These are phyloP conservation scores for Blastocystis sp. DNA, from an alignment of 352 stramenopile species.

Conservation along the genomic window DNA sequence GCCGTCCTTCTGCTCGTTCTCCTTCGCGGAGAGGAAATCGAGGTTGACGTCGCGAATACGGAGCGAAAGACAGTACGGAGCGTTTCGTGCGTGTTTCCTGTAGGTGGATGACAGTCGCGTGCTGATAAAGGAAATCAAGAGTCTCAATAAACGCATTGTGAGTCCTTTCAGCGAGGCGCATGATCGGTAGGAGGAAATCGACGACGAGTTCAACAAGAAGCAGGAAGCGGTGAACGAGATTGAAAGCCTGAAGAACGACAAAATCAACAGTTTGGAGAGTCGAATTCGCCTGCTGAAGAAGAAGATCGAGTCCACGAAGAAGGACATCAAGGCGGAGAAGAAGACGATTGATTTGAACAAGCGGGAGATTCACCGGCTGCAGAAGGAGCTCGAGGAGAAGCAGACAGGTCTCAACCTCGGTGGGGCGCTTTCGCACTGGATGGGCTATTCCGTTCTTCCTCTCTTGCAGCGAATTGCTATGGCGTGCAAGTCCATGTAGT, in stretches of 20 bases:
- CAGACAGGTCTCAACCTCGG: conserved; percentile 1
- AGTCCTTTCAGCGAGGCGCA: not conserved
- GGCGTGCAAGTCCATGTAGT: not conserved
- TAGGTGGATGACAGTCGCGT: conserved; percentile 14
- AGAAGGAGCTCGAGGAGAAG: not conserved
- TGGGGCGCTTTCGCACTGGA: not conserved
- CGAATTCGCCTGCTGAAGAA: not conserved
- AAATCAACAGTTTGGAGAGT: conserved; percentile 23
- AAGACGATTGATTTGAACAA: conserved; percentile 21
- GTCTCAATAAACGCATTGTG: conserved; percentile 10
- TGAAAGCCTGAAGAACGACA: conserved; percentile 30
- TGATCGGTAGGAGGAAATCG: conserved; percentile 24
- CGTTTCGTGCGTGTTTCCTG: not conserved
- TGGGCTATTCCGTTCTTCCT: conserved; percentile 4
- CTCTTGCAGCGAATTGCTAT: not conserved
- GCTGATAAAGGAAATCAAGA: conserved; percentile 9
- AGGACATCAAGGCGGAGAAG: conserved; percentile 35
- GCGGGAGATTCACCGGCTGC: not conserved
- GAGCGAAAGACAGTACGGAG: not conserved
- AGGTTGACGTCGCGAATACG: conserved; percentile 39
- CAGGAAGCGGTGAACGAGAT: conserved; percentile 17
- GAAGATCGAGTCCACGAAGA: conserved; percentile 23
- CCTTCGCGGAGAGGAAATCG: conserved; percentile 11
- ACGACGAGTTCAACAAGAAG: conserved; percentile 5
- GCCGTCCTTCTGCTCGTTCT: not conserved